Conservation (phyloP, 140 eudicot genomes). For the Stevia rebaudiana region DNA sequence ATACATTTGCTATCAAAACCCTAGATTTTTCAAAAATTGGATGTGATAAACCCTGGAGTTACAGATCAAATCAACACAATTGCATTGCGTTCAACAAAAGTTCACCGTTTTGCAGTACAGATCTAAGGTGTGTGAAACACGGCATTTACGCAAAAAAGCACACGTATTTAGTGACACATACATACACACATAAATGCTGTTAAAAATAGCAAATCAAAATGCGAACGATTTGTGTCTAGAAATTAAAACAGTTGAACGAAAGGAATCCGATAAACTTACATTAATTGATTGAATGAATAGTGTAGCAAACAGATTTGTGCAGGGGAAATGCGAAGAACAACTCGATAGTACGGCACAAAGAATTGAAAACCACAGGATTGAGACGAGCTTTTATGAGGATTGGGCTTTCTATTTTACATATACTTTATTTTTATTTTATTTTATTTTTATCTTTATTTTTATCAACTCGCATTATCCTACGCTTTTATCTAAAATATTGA, state of each 20-base stretch:
- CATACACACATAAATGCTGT: conserved; percentile 1
- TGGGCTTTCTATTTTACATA: conserved; percentile 36
- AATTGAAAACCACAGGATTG: conserved; percentile 72
- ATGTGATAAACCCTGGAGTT: conserved; percentile 17
- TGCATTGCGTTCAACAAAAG: background rate
- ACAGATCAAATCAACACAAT: conserved; percentile 20
- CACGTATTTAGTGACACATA: conserved; percentile 7
- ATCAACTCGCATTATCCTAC: conserved; percentile 11
- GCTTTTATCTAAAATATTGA: background rate
- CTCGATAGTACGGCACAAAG: conserved; percentile 47
- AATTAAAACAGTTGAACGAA: conserved; percentile 5
- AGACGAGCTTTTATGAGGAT: conserved; percentile 60
- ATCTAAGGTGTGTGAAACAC: conserved; percentile 9
- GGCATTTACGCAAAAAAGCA: conserved; percentile 6
- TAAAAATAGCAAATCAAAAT: conserved; percentile 14
- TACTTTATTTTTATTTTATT: background rate
- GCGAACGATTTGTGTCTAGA: conserved; percentile 27
- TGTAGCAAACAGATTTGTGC: conserved; percentile 2
- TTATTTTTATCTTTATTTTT: background rate
- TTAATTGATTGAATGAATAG: conserved; percentile 22
- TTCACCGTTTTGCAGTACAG: conserved; percentile 3
- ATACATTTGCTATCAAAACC: conserved; percentile 31
- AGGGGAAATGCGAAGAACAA: conserved; percentile 12
- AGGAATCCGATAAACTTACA: conserved; percentile 19
- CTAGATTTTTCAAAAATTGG: conserved; percentile 22